Conservation (phyloP, 1,139 yeast genomes). For the Pneumocystis murina region DNA sequence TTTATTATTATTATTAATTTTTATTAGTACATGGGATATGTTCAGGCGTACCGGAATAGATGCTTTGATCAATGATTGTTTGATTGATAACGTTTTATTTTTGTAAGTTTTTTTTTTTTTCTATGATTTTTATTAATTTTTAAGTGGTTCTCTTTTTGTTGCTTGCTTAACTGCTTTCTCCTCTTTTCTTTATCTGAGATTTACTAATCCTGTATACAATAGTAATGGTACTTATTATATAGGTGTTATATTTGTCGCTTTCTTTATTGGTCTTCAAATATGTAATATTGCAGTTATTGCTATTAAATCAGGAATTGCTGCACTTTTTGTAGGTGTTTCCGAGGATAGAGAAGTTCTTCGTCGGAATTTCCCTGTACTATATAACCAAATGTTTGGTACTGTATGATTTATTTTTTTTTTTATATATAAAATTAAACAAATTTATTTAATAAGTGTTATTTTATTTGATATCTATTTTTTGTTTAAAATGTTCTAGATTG, state of each 20-base stretch:
- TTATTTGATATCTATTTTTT: background rate
- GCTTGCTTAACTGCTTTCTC: conserved; percentile 56
- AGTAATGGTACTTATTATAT: conserved; percentile 52
- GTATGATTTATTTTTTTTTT: background rate
- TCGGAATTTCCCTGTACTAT: background rate
- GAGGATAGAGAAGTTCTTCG: conserved; percentile 1
- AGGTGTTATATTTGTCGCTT: conserved; percentile 63
- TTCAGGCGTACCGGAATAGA: conserved; percentile 70
- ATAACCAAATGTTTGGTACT: background rate
- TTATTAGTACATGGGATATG: conserved; percentile 46
- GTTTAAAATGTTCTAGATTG: background rate
- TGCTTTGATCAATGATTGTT: conserved; percentile 70
- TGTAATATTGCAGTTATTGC: conserved; percentile 59
- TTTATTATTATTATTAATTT: background rate
- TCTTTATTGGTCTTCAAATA: conserved; percentile 63
- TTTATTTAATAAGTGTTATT: background rate
- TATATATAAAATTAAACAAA: background rate
- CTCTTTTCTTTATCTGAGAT: conserved; percentile 54
- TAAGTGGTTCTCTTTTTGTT: conserved; percentile 51
- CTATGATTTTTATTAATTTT: conserved; percentile 3
- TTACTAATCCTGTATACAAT: conserved; percentile 62
- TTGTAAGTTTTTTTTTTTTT: conserved; percentile 4
- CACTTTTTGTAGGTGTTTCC: conserved; percentile 37
- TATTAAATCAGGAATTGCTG: conserved; percentile 66
- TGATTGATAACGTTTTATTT: conserved; percentile 60